Evolutionary conservation across 1,139 yeast species (phyloP).

Genomic region (Meyerozyma carpophila): DNA sequence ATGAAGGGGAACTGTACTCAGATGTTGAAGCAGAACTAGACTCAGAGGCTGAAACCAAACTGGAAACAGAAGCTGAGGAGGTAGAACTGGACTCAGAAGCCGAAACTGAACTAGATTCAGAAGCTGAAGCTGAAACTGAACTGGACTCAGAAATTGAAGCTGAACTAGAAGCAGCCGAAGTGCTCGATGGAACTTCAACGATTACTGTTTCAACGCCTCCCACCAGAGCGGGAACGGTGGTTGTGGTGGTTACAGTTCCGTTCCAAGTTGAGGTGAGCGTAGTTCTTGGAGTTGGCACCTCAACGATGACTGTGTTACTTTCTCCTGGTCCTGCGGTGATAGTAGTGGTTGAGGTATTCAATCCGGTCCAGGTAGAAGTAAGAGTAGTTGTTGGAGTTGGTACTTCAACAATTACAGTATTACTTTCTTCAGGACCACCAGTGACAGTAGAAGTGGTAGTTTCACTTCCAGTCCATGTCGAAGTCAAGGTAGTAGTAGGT

Average conservation of each 20-base stretch:
- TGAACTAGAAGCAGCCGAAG: neutral
- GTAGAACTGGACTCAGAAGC: too few species aligned
- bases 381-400: conserved; percentile 12
- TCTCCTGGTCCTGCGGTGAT: conserved; percentile 6
- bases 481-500: conserved; percentile 7
- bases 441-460: conserved; percentile 16
- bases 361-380: conserved; percentile 7
- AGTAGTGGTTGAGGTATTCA: conserved; percentile 7
- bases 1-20: too few species aligned
- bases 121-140: too few species aligned
- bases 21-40: too few species aligned
- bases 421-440: conserved; percentile 6
- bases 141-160: conserved; percentile 2
- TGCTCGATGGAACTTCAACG: conserved; percentile 6
- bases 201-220: conserved; percentile 7
- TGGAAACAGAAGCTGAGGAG: too few species aligned
- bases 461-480: conserved; percentile 19
- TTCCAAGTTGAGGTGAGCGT: conserved; percentile 6
- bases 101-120: too few species aligned
- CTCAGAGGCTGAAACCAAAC: too few species aligned
- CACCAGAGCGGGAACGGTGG: conserved; percentile 3
- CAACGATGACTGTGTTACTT: conserved; percentile 4
- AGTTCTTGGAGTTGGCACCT: conserved; percentile 3
- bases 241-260: conserved; percentile 4
- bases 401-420: conserved; percentile 13